Percentiles rank a stretch among this genome's conserved stretches.
Conservation (phyloP, 2,329 filamentous ascomycete species). For the Trichoderma arundinaceum region DNA sequence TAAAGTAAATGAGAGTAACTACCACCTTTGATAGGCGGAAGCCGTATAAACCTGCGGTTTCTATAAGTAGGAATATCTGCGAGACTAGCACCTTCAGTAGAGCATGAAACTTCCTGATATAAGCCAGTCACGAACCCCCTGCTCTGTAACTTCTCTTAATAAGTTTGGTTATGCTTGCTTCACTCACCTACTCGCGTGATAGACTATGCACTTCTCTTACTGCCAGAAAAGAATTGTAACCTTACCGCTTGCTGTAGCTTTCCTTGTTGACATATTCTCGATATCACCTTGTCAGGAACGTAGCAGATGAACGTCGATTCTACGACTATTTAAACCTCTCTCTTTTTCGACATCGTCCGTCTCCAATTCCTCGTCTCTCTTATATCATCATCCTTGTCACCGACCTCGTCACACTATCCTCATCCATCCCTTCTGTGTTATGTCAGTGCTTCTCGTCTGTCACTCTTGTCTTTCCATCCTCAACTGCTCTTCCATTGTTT, state of each 20-base stretch:
- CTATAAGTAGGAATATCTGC: not conserved
- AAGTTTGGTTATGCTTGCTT: not conserved
- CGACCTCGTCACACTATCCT: not conserved
- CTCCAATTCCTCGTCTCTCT: not conserved
- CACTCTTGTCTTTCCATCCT: not conserved
- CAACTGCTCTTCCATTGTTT: not conserved
- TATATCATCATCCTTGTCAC: not conserved
- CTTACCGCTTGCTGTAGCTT: not conserved
- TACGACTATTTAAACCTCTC: not conserved
- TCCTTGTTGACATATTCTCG: not conserved
- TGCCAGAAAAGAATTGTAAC: not conserved
- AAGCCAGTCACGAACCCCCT: not conserved
- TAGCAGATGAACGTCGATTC: not conserved
- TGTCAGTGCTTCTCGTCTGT: not conserved
- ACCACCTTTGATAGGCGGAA: too few relatives aligned
- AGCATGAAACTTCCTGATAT: not conserved
- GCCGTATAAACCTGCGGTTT: not conserved
- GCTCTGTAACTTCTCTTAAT: not conserved
- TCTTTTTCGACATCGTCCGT: not conserved
- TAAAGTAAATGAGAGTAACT: not conserved
- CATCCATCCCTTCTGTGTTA: not conserved
- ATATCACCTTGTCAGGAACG: not conserved
- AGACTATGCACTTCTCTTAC: not conserved
- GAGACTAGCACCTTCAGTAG: not conserved
- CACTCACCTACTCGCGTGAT: not conserved